phyloP scores from a whole-genome alignment of 257 asterid genomes.

The Paulownia fortunei region DNA sequence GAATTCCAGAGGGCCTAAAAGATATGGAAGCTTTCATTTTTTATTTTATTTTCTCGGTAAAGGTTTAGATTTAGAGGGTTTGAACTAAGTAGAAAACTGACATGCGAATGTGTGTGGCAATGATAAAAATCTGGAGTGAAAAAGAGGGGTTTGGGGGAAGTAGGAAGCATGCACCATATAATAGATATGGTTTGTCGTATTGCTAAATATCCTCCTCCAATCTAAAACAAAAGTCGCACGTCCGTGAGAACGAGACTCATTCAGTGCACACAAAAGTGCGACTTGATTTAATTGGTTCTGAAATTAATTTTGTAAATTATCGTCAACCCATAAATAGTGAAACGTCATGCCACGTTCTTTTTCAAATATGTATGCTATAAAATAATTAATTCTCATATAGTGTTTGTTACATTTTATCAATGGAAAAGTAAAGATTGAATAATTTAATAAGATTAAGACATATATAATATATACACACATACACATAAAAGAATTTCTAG shows the following conservation, averaged over 20 bases:
- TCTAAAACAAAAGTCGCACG: slow-evolving; percentile 11
- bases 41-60: background rate
- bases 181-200: slow-evolving; percentile 23
- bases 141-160: slow-evolving; percentile 2
- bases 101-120: background rate
- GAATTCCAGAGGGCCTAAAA: slow-evolving; percentile 28
- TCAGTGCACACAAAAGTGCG: background rate
- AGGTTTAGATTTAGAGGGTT: background rate
- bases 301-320: background rate
- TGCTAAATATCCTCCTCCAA: slow-evolving; percentile 3
- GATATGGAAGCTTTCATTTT: slow-evolving; percentile 38
- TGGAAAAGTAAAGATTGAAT: no score
- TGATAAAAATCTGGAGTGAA: background rate
- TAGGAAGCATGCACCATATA: slow-evolving; percentile 21
- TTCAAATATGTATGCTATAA: no score
- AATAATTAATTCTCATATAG: no score
- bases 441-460: no score
- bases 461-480: no score
- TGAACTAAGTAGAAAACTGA: slow-evolving; percentile 5
- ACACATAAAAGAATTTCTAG: no score
- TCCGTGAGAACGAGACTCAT: background rate
- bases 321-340: no score
- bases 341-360: no score
- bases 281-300: background rate
- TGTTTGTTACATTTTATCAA: no score